Base-by-base conservation (phyloP, 345 rosid genomes). In the Populus pruinosa region DNA sequence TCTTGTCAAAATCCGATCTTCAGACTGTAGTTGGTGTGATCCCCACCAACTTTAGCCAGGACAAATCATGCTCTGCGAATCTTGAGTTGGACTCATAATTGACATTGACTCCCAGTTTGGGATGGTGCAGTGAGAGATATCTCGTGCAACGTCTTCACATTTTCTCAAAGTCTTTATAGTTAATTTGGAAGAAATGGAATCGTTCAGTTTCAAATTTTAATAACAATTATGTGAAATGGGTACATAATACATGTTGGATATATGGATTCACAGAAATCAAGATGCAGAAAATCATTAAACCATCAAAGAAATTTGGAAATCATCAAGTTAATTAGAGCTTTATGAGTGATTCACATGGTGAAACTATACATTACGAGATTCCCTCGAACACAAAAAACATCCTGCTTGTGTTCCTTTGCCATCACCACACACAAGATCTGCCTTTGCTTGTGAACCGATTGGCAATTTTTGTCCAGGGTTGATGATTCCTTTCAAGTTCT, bases 1-100 rank as follows among this genome's bases (percentile, higher is more conserved):
- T 78, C 84, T 73, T 82, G 18, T 84, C 86, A 72, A 23, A 35
- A 77, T 79, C 78, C 83, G 62, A 82, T 84, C 86, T 70, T 77
- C 63, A 36, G 8, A 59, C 86, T 86, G 83, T 78, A 66, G 73
- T 16, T 69, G 82, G 79, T 76, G 75, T 73, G 69, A 82, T 44
- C 50, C 66, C 38, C 14, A 74, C n/a, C 73, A 72, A 6, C 20
- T 5, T 16, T 12, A 33, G 13, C 5, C 5, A 39, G 31, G 50
- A 21, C 35, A 66, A 18, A 8, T 10, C 1, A 29, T 74, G 33
- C 70, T 10, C 20, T 64, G 10, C 3, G 35, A 13, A 47, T 29
- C 43, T 31, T 20, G 27, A 27, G 71, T 75, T 44, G 21, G 27
- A 74, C 70, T 73, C 31, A 4, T 61, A 73, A 25, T 73, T 27